Conservation (phyloP, 345 rosid species). For the Capsella bursapastoris region DNA sequence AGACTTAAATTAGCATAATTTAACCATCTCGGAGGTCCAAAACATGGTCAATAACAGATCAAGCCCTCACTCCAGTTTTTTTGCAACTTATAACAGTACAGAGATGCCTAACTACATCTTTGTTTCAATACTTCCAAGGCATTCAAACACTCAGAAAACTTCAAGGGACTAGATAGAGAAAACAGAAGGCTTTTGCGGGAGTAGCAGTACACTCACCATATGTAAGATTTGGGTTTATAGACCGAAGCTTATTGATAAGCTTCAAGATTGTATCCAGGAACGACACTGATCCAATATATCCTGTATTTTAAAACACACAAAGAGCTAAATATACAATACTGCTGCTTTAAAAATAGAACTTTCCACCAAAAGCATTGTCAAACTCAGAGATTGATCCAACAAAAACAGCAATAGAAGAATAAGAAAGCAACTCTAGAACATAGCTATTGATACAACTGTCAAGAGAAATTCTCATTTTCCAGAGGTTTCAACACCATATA, state of each 20-base stretch:
- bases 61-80: not conserved
- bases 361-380: not conserved
- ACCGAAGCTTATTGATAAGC: constrained; percentile 85
- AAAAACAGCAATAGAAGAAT: no score
- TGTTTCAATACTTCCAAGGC: constrained; percentile 9
- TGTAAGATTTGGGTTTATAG: constrained; percentile 77
- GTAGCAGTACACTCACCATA: constrained; percentile 63
- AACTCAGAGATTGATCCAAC: no score
- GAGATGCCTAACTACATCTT: not conserved
- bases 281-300: constrained; percentile 98
- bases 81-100: not conserved
- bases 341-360: not conserved
- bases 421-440: not conserved
- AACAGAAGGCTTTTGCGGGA: not conserved
- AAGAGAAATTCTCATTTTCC: not conserved
- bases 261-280: constrained; percentile 74
- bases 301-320: constrained; percentile 48
- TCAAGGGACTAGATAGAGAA: not conserved
- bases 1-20: constrained; percentile 22
- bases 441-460: not conserved
- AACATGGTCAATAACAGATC: not conserved
- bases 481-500: not conserved
- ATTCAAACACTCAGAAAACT: not conserved
- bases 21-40: not conserved
- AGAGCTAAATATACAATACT: not conserved